Conservation (phyloP, 2,329 filamentous ascomycete genomes). For the Sphaerulina musiva region DNA sequence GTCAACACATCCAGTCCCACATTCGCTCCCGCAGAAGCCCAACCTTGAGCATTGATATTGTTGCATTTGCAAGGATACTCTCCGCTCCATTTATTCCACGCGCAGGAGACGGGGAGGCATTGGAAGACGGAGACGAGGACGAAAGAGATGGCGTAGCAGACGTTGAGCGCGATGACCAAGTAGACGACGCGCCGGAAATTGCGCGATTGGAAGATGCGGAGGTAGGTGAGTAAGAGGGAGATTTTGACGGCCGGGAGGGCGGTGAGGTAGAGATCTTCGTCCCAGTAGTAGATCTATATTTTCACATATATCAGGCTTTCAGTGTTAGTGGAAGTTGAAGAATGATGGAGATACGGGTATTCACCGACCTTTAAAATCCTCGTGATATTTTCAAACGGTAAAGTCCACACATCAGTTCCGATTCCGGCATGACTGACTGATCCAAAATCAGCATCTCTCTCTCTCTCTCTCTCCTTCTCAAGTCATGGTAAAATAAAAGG, state of each 20-base stretch:
- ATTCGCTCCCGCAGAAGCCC: constrained; percentile 15
- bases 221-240: constrained; percentile 15
- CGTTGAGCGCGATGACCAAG: constrained; percentile 14
- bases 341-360: too few relatives aligned
- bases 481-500: too few relatives aligned
- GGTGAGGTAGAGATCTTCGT: constrained; percentile 13
- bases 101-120: constrained; percentile 9
- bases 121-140: constrained; percentile 17
- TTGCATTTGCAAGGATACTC: constrained; percentile 13
- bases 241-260: constrained; percentile 16
- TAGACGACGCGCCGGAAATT: constrained; percentile 11
- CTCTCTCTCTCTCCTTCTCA: too few relatives aligned
- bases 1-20: constrained; percentile 21
- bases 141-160: constrained; percentile 14
- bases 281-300: constrained; percentile 12
- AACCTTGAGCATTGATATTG: constrained; percentile 19
- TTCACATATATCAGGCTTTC: too few relatives aligned
- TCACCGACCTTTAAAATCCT: constrained; percentile 9
- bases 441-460: not conserved
- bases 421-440: constrained; percentile 19
- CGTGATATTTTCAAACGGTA: constrained; percentile 12
- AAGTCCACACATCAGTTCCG: constrained; percentile 18
- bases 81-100: constrained; percentile 17
- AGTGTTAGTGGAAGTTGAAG: too few relatives aligned
- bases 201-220: constrained; percentile 15